A percentile compares a stretch with the other conserved stretches of the same genome.
These are phyloP conservation scores for Coemansia sp. DNA, from an alignment of 192 early-diverging fungal genomes.

Conservation along the genomic window DNA sequence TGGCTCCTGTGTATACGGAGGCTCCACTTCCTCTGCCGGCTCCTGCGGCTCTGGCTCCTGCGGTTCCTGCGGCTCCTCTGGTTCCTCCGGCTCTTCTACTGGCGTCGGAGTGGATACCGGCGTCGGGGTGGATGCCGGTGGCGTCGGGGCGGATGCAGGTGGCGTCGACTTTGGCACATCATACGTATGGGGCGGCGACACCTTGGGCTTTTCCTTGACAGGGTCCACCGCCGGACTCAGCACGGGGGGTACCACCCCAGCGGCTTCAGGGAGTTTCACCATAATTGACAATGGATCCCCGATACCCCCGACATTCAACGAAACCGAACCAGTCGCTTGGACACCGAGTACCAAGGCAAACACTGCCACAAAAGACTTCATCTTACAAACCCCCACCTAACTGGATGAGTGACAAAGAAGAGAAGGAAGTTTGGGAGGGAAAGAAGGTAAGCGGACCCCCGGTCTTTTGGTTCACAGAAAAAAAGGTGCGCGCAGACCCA, in stretches of 20 bases:
- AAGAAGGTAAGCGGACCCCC: too few species aligned
- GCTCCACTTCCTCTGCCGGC: not conserved
- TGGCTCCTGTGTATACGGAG: not conserved
- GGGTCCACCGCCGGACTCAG: not conserved
- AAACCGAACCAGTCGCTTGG: not conserved
- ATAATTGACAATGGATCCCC: conserved; percentile 8
- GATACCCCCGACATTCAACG: not conserved
- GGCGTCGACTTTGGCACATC: not conserved
- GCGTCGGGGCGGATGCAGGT: not conserved
- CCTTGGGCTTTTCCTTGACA: not conserved
- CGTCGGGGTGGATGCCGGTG: not conserved
- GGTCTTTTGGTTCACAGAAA: too few species aligned
- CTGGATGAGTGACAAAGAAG: too few species aligned
- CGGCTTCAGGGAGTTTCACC: not conserved
- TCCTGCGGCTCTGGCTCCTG: not conserved
- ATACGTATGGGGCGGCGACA: not conserved
- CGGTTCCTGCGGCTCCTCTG: not conserved
- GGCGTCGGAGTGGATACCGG: conserved; percentile 1
- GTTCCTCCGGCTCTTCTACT: not conserved
- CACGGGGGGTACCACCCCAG: not conserved
- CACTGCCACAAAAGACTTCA: conserved; percentile 1
- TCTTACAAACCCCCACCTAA: not conserved
- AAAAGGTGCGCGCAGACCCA: too few species aligned
- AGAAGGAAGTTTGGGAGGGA: too few species aligned
- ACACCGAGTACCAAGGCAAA: not conserved